A percentile compares a stretch with the other conserved stretches of the same genome.
Evolutionary conservation across 106 monocot species (phyloP).

Genomic region (Dioscorea zingiberensis): DNA sequence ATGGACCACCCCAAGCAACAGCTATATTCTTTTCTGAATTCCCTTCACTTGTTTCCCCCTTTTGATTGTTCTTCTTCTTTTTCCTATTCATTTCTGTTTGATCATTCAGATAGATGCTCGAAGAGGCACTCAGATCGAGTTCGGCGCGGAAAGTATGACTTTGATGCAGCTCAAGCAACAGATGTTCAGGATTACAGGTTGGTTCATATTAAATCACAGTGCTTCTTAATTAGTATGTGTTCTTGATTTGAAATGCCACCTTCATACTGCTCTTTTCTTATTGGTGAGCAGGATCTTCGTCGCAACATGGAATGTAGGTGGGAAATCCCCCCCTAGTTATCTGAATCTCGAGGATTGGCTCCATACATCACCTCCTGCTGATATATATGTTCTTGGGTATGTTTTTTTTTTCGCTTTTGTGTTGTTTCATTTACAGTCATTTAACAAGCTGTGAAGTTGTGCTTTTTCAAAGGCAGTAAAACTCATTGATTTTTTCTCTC

Average conservation of each 20-base stretch:
- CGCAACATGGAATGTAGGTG: constrained; percentile 93
- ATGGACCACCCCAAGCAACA: constrained; percentile 12
- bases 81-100: not conserved
- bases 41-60: not conserved
- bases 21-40: constrained; percentile 4
- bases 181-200: constrained; percentile 61
- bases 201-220: not conserved
- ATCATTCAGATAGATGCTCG: constrained; percentile 32
- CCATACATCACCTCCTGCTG: constrained; percentile 65
- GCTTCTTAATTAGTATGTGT: not conserved
- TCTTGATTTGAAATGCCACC: not conserved
- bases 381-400: constrained; percentile 81
- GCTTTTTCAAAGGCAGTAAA: not conserved
- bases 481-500: not conserved
- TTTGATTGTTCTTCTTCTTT: not conserved
- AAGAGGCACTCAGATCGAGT: constrained; percentile 32
- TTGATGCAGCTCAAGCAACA: constrained; percentile 52
- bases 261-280: not conserved
- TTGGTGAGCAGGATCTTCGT: constrained; percentile 57
- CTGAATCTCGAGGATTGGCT: constrained; percentile 85
- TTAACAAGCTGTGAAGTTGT: not conserved
- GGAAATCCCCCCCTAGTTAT: constrained; percentile 56
- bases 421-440: not conserved
- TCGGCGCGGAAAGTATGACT: constrained; percentile 50
- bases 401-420: not conserved